Evolutionary conservation across 2,329 filamentous ascomycete species (phyloP), one percentile per base, ranked within the genome.

Genomic region (Fusarium foetens): DNA sequence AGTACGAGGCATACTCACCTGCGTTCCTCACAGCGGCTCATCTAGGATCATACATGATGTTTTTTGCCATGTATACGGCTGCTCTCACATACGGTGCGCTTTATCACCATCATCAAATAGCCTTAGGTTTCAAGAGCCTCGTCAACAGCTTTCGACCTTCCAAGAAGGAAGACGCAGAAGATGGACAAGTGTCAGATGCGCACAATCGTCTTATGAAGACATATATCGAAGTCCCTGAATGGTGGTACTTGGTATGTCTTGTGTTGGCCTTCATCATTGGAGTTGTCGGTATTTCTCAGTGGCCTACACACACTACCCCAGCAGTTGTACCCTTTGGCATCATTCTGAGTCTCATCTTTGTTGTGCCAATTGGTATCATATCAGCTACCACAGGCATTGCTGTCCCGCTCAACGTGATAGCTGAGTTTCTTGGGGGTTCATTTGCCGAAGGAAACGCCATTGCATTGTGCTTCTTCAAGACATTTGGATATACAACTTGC

Each of bases 401-500:
- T 39, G 79, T 83, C 21, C 81, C 80, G 5, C 77, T 85, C 27
- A 85, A 86, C 58, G 84, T 86, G 3, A 68, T 87, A 13, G 83
- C 84, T n/a, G 84, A 86, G 74, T 83, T 86, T 38, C 83, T 86
- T 17, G 84, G 82, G n/a, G 84, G 84, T 8, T 79, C 80, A 7
- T 81, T 81, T 68, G 79, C 82, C 6, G 74, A 81, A 10, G 84
- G 84, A 27, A 84, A 85, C 49, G 82, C 84, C 3, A 72, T 86
- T n/a, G 83, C 81, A 46, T 83, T 85, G 79, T 84, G 82, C 76
- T 85, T 81, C 74, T 85, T 86, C 79, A 86, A 86, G 78, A 78
- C 80, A 2, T 84, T 80, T 38, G 81, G 77, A 42, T 82, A 78
- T 63, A 76, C 81, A 19, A 79, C 81, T 1, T 79, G 77, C 17